These are phyloP conservation scores for Tylopilus rubrobrunneus DNA, from an alignment of 768 basidiomycete genomes.

Conservation along the genomic window DNA sequence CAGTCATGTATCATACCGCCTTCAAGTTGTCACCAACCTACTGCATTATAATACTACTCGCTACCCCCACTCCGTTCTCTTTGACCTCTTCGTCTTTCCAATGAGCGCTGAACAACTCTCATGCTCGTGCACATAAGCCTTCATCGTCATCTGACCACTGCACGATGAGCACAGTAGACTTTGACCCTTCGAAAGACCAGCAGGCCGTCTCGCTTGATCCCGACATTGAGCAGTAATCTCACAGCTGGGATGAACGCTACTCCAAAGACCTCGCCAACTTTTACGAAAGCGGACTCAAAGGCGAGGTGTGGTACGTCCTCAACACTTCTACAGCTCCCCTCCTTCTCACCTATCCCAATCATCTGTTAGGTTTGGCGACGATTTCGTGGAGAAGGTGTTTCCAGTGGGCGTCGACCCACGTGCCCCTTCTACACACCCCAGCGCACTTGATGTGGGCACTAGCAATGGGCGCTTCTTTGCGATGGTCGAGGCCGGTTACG, in stretches of 20 bases:
- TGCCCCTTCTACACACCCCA: no score
- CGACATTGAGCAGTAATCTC: not conserved
- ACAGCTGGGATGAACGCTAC: constrained; percentile 77
- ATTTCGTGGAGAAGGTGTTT: constrained; percentile 78
- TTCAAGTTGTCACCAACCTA: not conserved
- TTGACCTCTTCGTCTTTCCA: no score
- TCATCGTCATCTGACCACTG: not conserved
- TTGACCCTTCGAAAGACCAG: constrained; percentile 75
- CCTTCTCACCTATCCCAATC: no score
- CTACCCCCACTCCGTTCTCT: constrained; percentile 5
- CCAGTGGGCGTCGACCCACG: constrained; percentile 48
- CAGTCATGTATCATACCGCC: constrained; percentile 20
- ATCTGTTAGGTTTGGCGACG: constrained; percentile 72
- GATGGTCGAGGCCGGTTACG: constrained; percentile 64
- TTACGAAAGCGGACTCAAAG: constrained; percentile 78
- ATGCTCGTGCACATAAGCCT: not conserved
- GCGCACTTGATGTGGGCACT: constrained; percentile 70
- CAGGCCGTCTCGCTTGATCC: constrained; percentile 34
- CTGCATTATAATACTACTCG: constrained; percentile 18
- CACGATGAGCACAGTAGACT: constrained; percentile 39
- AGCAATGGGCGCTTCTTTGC: constrained; percentile 80
- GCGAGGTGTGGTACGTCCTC: constrained; percentile 69
- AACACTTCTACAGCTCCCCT: not conserved
- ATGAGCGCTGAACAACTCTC: no score
- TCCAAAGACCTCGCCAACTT: constrained; percentile 68